Evolutionary conservation across 352 stramenopile species (phyloP).

Genomic region (Peronosclerospora sorghi): DNA sequence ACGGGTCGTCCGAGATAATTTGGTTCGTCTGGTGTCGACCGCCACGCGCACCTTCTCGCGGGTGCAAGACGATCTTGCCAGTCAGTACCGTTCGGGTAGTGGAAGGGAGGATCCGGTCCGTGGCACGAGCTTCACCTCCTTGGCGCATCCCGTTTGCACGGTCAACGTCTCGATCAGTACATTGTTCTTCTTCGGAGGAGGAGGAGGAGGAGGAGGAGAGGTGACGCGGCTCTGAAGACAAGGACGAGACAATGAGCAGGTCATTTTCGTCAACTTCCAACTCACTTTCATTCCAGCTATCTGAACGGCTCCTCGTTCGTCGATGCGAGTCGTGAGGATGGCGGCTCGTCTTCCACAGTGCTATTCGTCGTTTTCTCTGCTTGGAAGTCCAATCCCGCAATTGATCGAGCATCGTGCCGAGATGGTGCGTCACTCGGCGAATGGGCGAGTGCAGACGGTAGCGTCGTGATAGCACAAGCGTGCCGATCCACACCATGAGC

Average conservation of each 20-base stretch:
- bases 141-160: constrained; percentile 1
- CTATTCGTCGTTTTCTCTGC: constrained; percentile 2
- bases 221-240: constrained; percentile 41
- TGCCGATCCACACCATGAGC: constrained; percentile 31
- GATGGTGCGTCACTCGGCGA: constrained; percentile 17
- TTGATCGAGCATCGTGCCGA: constrained; percentile 13
- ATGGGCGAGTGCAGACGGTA: constrained; percentile 43
- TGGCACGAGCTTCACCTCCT: constrained; percentile 18
- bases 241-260: constrained; percentile 57
- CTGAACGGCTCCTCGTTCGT: constrained; percentile 4
- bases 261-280: constrained; percentile 61
- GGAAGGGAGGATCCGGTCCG: constrained; percentile 10
- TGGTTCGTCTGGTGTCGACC: constrained; percentile 74
- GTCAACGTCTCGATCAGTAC: background rate
- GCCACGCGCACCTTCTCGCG: constrained; percentile 44
- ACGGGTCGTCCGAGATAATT: constrained; percentile 79
- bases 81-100: constrained; percentile 11
- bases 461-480: constrained; percentile 32
- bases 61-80: constrained; percentile 55
- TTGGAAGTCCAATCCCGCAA: constrained; percentile 12
- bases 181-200: constrained; percentile 1
- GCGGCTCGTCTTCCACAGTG: constrained; percentile 4
- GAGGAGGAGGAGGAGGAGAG: too few species aligned
- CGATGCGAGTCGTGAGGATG: constrained; percentile 3
- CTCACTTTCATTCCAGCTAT: constrained; percentile 20